Percentiles rank a stretch among this genome's conserved stretches.
Evolutionary conservation across 176 grass and related monocot genomes (phyloP).

Genomic region (Musa acuminata): DNA sequence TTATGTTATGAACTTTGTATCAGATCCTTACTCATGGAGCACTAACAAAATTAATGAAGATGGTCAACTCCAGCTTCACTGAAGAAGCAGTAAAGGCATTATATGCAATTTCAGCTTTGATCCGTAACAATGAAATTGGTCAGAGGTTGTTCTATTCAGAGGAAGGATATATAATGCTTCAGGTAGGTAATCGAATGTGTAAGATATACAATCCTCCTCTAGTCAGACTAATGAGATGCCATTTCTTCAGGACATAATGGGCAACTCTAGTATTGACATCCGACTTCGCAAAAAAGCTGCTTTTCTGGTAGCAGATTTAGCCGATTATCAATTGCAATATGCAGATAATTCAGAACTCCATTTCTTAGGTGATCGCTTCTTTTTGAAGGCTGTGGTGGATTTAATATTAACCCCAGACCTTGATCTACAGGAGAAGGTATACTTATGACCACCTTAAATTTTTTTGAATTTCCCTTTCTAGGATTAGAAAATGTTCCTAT

Average conservation of each 20-base stretch:
- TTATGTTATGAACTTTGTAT: conserved; percentile 7
- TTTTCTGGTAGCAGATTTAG: conserved; percentile 60
- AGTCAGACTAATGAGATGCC: conserved; percentile 1
- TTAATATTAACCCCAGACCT: conserved; percentile 55
- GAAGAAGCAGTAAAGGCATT: conserved; percentile 78
- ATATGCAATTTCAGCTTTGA: conserved; percentile 78
- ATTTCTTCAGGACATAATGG: conserved; percentile 50
- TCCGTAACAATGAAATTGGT: conserved; percentile 67
- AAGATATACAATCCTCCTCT: conserved; percentile 5
- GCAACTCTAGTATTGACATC: conserved; percentile 31
- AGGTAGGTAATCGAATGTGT: conserved; percentile 39
- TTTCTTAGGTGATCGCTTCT: conserved; percentile 51
- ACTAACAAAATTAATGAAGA: conserved; percentile 66
- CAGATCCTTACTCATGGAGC: conserved; percentile 77
- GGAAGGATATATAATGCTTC: conserved; percentile 60
- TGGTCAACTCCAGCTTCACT: conserved; percentile 61
- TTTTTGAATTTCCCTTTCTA: neutral
- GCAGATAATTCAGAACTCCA: conserved; percentile 30
- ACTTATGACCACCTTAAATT: neutral
- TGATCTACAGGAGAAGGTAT: conserved; percentile 89
- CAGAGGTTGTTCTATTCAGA: conserved; percentile 53
- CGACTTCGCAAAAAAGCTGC: conserved; percentile 67
- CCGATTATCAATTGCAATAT: conserved; percentile 54
- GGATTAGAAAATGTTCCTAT: neutral
- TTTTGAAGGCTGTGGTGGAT: conserved; percentile 59